Conservation (phyloP, 1,139 yeast species). For the Candida tropicalis region DNA sequence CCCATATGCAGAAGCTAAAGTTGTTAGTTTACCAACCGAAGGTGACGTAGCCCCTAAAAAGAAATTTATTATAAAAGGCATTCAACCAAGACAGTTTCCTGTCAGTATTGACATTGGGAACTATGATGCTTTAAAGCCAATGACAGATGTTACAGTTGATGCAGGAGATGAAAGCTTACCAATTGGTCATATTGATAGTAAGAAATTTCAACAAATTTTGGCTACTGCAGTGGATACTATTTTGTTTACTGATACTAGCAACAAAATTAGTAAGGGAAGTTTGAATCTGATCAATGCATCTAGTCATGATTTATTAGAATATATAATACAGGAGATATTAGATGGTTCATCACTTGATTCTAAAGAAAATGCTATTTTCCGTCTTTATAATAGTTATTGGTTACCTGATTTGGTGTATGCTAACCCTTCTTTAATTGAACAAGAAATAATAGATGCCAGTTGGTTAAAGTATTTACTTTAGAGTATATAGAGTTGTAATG, state of each 20-base stretch:
- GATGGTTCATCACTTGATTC: conserved; percentile 24
- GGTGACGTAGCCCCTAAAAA: conserved; percentile 54
- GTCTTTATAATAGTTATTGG: conserved; percentile 45
- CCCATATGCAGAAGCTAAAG: conserved; percentile 93
- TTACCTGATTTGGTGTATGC: conserved; percentile 44
- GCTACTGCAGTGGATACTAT: conserved; percentile 27
- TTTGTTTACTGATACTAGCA: conserved; percentile 22
- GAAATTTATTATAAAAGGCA: conserved; percentile 90
- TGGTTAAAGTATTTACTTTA: conserved; percentile 47
- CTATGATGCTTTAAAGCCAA: conserved; percentile 45
- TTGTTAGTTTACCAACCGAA: conserved; percentile 57
- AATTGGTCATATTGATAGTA: conserved; percentile 41
- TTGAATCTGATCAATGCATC: conserved; percentile 29
- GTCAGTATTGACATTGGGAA: conserved; percentile 48
- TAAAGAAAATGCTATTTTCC: conserved; percentile 30
- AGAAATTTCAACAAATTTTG: conserved; percentile 35
- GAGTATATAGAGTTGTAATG: too few relatives aligned
- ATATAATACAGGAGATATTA: conserved; percentile 32
- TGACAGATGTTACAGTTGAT: conserved; percentile 8
- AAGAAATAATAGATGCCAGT: conserved; percentile 34
- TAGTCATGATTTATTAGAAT: conserved; percentile 37
- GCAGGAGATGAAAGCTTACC: conserved; percentile 25
- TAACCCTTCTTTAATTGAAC: conserved; percentile 44
- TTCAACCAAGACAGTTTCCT: conserved; percentile 52
- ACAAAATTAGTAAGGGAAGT: conserved; percentile 21